These are phyloP conservation scores for Calocybe cyanea DNA, from an alignment of 768 basidiomycete species.

Conservation along the genomic window DNA sequence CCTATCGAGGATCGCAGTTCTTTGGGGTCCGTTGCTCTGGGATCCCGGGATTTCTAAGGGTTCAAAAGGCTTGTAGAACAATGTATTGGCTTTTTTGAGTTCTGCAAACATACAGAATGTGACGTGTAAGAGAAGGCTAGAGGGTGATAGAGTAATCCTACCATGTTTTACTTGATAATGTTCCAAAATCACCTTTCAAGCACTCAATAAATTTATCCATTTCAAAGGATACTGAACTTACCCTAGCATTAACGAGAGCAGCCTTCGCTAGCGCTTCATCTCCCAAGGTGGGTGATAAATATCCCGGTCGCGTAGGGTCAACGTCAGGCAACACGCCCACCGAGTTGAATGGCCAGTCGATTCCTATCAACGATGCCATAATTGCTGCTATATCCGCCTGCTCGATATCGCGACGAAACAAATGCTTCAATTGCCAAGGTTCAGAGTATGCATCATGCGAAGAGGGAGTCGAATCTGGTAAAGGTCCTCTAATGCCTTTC, in stretches of 20 bases:
- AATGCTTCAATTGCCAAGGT: constrained; percentile 55
- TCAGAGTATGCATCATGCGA: constrained; percentile 71
- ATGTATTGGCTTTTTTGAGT: constrained; percentile 51
- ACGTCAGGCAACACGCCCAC: constrained; percentile 80
- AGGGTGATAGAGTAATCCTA: constrained; percentile 33
- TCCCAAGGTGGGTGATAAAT: constrained; percentile 42
- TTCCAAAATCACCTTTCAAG: constrained; percentile 59
- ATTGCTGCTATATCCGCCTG: constrained; percentile 81
- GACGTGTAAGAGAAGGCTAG: too few species aligned
- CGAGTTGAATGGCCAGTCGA: constrained; percentile 76
- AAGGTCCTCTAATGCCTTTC: constrained; percentile 66
- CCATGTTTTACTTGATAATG: constrained; percentile 78
- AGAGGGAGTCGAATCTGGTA: constrained; percentile 49
- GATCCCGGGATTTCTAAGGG: constrained; percentile 34
- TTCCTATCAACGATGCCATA: constrained; percentile 72
- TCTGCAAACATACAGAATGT: constrained; percentile 32
- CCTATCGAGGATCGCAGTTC: constrained; percentile 28
- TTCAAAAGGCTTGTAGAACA: constrained; percentile 62
- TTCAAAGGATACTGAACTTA: constrained; percentile 15
- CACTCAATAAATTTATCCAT: neutral
- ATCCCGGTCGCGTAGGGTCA: constrained; percentile 57
- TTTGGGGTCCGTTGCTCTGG: constrained; percentile 24
- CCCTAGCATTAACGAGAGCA: constrained; percentile 64
- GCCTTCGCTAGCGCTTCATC: constrained; percentile 49
- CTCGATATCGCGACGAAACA: constrained; percentile 70